Evolutionary conservation across 2,329 filamentous ascomycete genomes (phyloP), one percentile per base, ranked within the genome.

Genomic region (Aspergillus intermedius): DNA sequence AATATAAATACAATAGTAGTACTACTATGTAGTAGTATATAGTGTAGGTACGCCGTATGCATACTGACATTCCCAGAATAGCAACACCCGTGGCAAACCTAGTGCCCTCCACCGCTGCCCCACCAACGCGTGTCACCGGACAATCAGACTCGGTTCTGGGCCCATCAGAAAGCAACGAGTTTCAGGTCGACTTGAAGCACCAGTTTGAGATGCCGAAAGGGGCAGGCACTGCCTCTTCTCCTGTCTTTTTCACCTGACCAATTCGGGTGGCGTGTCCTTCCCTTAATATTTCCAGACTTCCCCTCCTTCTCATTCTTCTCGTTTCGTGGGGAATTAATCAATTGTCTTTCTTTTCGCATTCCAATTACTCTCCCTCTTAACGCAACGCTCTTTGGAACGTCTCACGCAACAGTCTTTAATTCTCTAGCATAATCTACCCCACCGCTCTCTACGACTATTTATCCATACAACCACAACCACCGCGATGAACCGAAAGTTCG

Each of bases 401-500:
- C 25, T 28, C 25, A 28, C 25, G 25, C 25, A 1, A 28, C 25
- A 28, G 25, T 28, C 25, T 30, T 30, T 12, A 30, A 30, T 30
- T 12, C 1, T 10, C 4, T 30, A 30, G 10, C 25, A 12, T 30
- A 30, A 10, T 12, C 4, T 35, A 35, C 5, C 34, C 12, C 34
- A 9, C 5, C 4, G 8, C 17, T 7, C 19, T 42, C 39, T 23
- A 21, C 17, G 17, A 21, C 39, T 10, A 13, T 42, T 42, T 9
- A 21, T 51, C 45, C 9, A 28, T 23, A 21, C 39, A 45, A 17
- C 42, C 42, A 43, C 41, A 32, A 49, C 32, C 17, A 47, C 21
- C 39, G 30, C 32, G 4, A 54, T 49, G 68, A 84, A 82, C 72
- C 95, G 95, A 78, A 95, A 94, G 69, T 83, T 97, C 67, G 91